Evolutionary conservation across 2,329 filamentous ascomycete species (phyloP).

Genomic region (Aspergillus unguis): DNA sequence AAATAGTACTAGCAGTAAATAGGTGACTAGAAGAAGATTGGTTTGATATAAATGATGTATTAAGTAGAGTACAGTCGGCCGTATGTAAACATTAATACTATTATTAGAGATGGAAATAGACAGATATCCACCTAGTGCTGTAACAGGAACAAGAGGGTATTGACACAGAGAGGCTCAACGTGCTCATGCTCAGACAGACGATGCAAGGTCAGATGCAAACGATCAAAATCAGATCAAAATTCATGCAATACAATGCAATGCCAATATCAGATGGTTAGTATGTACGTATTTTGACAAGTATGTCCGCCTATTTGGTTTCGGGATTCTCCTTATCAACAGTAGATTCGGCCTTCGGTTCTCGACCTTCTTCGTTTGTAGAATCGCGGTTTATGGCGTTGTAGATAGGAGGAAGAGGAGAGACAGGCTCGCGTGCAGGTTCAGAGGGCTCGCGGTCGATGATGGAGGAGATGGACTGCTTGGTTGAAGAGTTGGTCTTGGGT

Average conservation of each 20-base stretch:
- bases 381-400: conserved; percentile 18
- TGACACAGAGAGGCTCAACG: conserved; percentile 19
- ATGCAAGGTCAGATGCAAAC: conserved; percentile 18
- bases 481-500: conserved; percentile 27
- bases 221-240: not conserved
- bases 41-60: not conserved
- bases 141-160: conserved; percentile 15
- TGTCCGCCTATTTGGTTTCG: conserved; percentile 16
- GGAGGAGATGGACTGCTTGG: conserved; percentile 40
- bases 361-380: conserved; percentile 9
- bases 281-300: conserved; percentile 4
- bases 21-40: too few species aligned
- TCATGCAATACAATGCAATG: conserved; percentile 6
- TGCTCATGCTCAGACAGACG: conserved; percentile 11
- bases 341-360: conserved; percentile 23
- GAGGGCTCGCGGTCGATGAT: conserved; percentile 36
- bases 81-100: conserved; percentile 18
- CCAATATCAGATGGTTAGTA: not conserved
- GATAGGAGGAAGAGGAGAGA: conserved; percentile 19
- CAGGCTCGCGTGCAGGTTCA: conserved; percentile 24
- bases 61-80: conserved; percentile 6
- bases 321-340: conserved; percentile 23
- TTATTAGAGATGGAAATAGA: conserved; percentile 17
- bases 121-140: conserved; percentile 3
- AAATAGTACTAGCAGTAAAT: conserved; percentile 22